Percentiles rank a stretch among this genome's conserved stretches.
Conservation (phyloP, 768 basidiomycete species). For the Russula virescens region DNA sequence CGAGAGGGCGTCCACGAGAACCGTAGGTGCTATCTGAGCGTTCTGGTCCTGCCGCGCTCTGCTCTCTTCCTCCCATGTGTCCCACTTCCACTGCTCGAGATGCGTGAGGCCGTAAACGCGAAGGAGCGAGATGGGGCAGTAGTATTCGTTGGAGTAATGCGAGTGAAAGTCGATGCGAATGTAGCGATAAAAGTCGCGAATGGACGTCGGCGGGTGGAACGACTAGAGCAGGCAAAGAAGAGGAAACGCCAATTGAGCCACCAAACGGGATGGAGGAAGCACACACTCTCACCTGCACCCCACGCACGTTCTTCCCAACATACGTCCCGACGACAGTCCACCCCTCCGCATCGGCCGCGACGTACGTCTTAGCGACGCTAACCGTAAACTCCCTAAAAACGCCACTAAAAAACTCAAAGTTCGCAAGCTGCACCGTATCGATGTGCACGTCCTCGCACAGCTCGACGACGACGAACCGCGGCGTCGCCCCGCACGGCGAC, state of each 20-base stretch:
- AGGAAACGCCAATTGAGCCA: neutral
- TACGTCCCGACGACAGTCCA: constrained; percentile 73
- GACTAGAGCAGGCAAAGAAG: constrained; percentile 38
- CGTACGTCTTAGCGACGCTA: constrained; percentile 52
- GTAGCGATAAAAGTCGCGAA: constrained; percentile 86
- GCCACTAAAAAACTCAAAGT: constrained; percentile 97
- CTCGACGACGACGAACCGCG: constrained; percentile 86
- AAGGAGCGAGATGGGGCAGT: constrained; percentile 89
- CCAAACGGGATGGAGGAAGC: constrained; percentile 2
- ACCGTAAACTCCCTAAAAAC: constrained; percentile 91
- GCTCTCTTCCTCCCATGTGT: constrained; percentile 72
- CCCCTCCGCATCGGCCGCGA: constrained; percentile 33
- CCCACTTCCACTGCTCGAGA: constrained; percentile 95
- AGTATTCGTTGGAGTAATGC: constrained; percentile 92
- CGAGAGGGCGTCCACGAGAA: constrained; percentile 27
- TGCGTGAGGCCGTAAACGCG: constrained; percentile 95
- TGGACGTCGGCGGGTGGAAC: constrained; percentile 67
- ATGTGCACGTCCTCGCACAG: constrained; percentile 97
- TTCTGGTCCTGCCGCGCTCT: constrained; percentile 39
- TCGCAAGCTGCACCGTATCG: constrained; percentile 92
- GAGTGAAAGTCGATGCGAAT: constrained; percentile 91
- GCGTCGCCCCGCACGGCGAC: constrained; percentile 67
- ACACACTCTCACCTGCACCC: constrained; percentile 73
- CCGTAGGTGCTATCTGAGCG: neutral
- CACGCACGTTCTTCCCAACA: constrained; percentile 83